phyloP scores from a whole-genome alignment of 1,139 yeast genomes.

The Pichia kudriavzevii region DNA sequence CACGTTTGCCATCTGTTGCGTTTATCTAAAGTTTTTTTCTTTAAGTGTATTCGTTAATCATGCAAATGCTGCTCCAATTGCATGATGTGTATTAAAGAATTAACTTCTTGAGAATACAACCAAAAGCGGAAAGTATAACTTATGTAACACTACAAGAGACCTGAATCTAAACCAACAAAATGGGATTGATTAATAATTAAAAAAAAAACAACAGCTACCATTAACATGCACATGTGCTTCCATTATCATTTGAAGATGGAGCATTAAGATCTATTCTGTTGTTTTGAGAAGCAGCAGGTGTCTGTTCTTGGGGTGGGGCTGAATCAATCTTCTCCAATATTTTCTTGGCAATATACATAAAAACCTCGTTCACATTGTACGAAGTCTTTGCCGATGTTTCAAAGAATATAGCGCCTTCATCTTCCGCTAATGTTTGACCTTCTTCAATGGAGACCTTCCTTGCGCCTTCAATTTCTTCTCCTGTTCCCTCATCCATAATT shows the following conservation, averaged over 20 bases:
- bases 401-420: slow-evolving; percentile 81
- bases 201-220: too few species aligned
- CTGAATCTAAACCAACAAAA: too few species aligned
- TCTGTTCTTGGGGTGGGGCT: slow-evolving; percentile 15
- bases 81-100: too few species aligned
- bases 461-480: slow-evolving; percentile 35
- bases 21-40: too few species aligned
- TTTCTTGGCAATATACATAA: slow-evolving; percentile 80
- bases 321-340: slow-evolving; percentile 46
- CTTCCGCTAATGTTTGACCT: slow-evolving; percentile 72
- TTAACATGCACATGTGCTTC: slow-evolving; percentile 16
- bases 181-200: too few species aligned
- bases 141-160: not conserved
- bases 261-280: slow-evolving; percentile 34
- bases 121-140: too few species aligned
- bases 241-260: slow-evolving; percentile 18
- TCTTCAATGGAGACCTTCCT: slow-evolving; percentile 86
- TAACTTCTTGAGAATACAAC: too few species aligned
- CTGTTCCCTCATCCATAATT: slow-evolving; percentile 30
- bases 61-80: too few species aligned
- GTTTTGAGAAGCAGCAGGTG: slow-evolving; percentile 12
- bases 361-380: slow-evolving; percentile 86
- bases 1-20: too few species aligned
- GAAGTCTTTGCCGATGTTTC: slow-evolving; percentile 95
- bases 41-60: too few species aligned